Base-by-base conservation (phyloP, 2,329 filamentous ascomycete species). In the Botryotinia convoluta region DNA sequence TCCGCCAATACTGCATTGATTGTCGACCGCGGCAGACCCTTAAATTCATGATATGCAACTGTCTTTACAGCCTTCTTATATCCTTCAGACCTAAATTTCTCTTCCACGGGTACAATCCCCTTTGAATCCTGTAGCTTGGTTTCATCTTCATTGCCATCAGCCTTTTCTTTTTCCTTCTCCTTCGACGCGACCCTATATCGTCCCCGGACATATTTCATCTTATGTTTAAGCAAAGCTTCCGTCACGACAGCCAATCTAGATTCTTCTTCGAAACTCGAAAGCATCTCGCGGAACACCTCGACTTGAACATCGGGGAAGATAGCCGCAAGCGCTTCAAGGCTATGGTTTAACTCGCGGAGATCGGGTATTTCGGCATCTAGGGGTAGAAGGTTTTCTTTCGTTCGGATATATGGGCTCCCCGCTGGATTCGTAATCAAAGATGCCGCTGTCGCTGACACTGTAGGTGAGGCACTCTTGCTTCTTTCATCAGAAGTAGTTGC, bases 231-330 rank as follows among this genome's bases (percentile, higher is more conserved):
- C 74, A 96, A 84, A 68, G 90, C 88, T 80, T 96, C 93, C 20
- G 93, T 93, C 42, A 95, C 91, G 67, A 96, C 86, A 61, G 93
- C 91, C 37, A 95, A 83, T 76, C 92, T 86, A 75, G 92, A 95
- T 81, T 95, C 92, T 78, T 91, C 89, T 78, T 91, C 91, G 80
- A 95, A 92, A 79, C 86, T 92, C 57, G 86, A 83, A 67, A 96
- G 88, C 88, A 96, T 92, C 84, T 95, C 93, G 62, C 93, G 89
- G 80, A 96, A 93, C 29, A 95, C 93, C 77, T 95, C 92, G 74
- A 93, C 86, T 81, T 94, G 91, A n/a, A 95, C 86, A 81, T 95
- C 89, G 42, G 93, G 93, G 77, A 96, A 96, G 14, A 95, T 86
- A 65, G 89, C 89, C 35, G 90, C 88, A 61, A 96, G 87, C 20